Conservation (phyloP, 495 filamentous ascomycete genomes). For the Cercophora newfieldiana region DNA sequence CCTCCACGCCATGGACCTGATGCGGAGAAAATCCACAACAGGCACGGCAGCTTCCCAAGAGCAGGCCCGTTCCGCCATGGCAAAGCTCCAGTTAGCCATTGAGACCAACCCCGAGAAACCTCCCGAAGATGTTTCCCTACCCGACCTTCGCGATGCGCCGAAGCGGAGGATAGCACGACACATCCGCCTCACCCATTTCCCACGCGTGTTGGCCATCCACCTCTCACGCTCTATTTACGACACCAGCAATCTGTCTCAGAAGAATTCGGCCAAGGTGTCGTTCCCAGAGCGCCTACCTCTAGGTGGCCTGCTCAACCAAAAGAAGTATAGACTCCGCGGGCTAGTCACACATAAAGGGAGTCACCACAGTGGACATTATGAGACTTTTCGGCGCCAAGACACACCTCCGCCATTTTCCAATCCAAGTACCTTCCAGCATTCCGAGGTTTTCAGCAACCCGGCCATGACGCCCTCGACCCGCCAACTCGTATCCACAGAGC, state of each 20-base stretch:
- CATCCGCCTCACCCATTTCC: conserved; percentile 80
- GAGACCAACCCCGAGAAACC: conserved; percentile 74
- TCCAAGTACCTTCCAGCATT: conserved; percentile 69
- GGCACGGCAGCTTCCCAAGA: conserved; percentile 46
- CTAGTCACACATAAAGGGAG: conserved; percentile 94
- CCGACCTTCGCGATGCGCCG: conserved; percentile 69
- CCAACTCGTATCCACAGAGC: conserved; percentile 28
- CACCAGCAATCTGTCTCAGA: conserved; percentile 67
- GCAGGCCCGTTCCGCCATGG: conserved; percentile 48
- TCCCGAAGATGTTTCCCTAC: conserved; percentile 71
- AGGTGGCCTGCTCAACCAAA: conserved; percentile 74
- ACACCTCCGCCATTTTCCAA: conserved; percentile 73
- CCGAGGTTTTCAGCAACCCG: conserved; percentile 65
- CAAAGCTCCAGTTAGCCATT: conserved; percentile 60
- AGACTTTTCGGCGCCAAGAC: conserved; percentile 90
- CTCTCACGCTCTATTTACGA: conserved; percentile 91
- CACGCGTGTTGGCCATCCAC: conserved; percentile 87
- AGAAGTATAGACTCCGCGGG: conserved; percentile 80
- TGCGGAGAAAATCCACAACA: conserved; percentile 42
- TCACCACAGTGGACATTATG: conserved; percentile 96
- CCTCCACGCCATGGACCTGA: conserved; percentile 60
- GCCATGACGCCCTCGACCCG: conserved; percentile 47
- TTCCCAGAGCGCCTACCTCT: conserved; percentile 85
- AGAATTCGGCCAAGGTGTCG: conserved; percentile 89
- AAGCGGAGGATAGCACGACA: conserved; percentile 82